Percentiles rank a stretch among this genome's conserved stretches.
Evolutionary conservation across 495 filamentous ascomycete genomes (phyloP).

Genomic region (Hapsidospora chrysogenum): DNA sequence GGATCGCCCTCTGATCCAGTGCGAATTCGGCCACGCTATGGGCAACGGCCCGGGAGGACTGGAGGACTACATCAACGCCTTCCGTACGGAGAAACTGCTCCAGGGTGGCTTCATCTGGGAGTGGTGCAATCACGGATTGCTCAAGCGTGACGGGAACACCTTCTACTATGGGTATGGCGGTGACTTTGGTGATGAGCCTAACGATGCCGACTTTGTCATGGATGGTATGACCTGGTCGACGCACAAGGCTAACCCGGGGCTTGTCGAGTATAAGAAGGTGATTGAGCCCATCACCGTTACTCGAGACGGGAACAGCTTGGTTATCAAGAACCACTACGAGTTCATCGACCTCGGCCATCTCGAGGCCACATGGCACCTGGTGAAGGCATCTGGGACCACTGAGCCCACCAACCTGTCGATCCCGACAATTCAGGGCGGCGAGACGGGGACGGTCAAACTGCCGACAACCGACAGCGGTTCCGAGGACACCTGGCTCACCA

Average conservation of each 20-base stretch:
- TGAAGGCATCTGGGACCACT: constrained; percentile 11
- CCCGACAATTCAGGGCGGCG: constrained; percentile 6
- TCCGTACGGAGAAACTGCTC: constrained; percentile 42
- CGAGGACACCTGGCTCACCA: constrained; percentile 17
- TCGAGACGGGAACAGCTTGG: constrained; percentile 14
- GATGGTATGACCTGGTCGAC: constrained; percentile 46
- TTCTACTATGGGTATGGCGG: constrained; percentile 54
- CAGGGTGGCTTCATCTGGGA: constrained; percentile 67
- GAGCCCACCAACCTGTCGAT: constrained; percentile 1
- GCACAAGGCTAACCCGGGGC: constrained; percentile 42
- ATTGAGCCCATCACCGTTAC: constrained; percentile 40
- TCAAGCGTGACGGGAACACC: constrained; percentile 33
- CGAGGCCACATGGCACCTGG: constrained; percentile 24
- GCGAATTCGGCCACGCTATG: constrained; percentile 60
- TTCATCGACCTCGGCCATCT: constrained; percentile 34
- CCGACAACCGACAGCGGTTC: not conserved
- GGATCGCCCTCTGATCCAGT: constrained; percentile 37
- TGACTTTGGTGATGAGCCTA: constrained; percentile 54
- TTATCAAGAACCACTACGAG: constrained; percentile 36
- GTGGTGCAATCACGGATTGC: constrained; percentile 56
- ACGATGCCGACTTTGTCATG: constrained; percentile 52
- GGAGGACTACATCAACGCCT: constrained; percentile 51
- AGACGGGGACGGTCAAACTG: not conserved
- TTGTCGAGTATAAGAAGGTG: constrained; percentile 46
- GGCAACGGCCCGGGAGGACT: constrained; percentile 56